These are phyloP conservation scores for Rhododendron kiyosumense DNA, from an alignment of 148 eudicot species.

Conservation along the genomic window DNA sequence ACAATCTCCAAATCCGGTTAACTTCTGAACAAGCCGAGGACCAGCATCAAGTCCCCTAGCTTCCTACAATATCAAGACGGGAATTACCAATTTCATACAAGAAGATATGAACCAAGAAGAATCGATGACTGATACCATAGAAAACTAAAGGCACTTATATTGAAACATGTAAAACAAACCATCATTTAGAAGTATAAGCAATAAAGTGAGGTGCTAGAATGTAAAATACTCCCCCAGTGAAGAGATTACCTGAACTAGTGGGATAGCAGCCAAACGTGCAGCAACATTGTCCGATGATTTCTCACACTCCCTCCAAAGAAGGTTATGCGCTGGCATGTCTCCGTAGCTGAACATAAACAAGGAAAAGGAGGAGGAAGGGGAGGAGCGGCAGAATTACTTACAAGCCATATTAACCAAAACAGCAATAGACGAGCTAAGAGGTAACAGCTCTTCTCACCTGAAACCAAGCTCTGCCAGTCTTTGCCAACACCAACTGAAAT, in stretches of 20 bases:
- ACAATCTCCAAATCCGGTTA: slow-evolving; percentile 83
- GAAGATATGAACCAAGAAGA: neutral
- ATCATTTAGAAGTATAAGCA: neutral
- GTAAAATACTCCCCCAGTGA: neutral
- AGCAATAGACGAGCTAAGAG: neutral
- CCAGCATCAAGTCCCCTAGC: slow-evolving; percentile 99
- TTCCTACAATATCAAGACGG: slow-evolving; percentile 38
- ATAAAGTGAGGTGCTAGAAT: neutral
- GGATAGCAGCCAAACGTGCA: slow-evolving; percentile 86
- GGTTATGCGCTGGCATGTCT: slow-evolving; percentile 93
- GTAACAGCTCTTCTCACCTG: slow-evolving; percentile 34
- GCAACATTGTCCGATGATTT: slow-evolving; percentile 78
- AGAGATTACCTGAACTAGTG: slow-evolving; percentile 76
- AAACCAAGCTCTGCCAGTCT: slow-evolving; percentile 85
- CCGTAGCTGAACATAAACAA: slow-evolving; percentile 54
- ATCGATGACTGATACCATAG: neutral
- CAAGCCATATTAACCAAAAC: neutral
- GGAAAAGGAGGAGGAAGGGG: neutral
- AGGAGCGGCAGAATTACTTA: neutral
- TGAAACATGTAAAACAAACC: neutral
- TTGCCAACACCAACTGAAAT: slow-evolving; percentile 95
- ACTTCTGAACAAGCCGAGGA: slow-evolving; percentile 74
- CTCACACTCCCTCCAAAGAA: slow-evolving; percentile 93
- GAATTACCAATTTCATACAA: neutral
- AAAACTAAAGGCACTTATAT: neutral